Base-by-base conservation (phyloP, 768 basidiomycete genomes). In the Trametopsis cervina region DNA sequence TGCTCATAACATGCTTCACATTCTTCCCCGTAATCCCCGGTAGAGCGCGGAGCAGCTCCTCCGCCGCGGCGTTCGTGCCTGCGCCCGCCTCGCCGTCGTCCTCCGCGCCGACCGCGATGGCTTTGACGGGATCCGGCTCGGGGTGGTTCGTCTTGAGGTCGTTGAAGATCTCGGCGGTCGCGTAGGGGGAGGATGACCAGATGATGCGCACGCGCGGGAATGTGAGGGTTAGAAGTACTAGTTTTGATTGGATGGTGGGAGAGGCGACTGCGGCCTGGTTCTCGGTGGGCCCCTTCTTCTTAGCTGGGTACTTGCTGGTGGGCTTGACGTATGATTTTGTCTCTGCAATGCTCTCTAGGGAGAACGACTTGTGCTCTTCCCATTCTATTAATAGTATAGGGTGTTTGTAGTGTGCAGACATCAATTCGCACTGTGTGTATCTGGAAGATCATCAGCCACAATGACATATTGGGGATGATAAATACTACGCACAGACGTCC, bases 161-260 rank as follows among this genome's bases (percentile, higher is more conserved):
- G 40, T 78, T 80, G 72, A 98, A 94, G 47, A 98, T 92, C 49
- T 92, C 85, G 0, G 90, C 77, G 0, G 91, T 93, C 17, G 88
- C 86, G 59, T 92, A 89, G 0, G 96, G 90, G 0, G 94, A 97
- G 1, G 93, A 93, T 0, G 93, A 93, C 96, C 96, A 98, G 62
- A 99, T 89, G 60, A 97, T 88, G 38, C 91, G 83, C 2, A 99
- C 69, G 12, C 89, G 84, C 0, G 94, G 96, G 62, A 98, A 98
- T 5, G 87, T 74, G 22, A 98, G 77, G 0, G 86, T 84, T 4
- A 99, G 78, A 13, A 98, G 75, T 23, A 89, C 90, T 27, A 99
- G 78, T 58, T 96, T 96, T n/a, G 88, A 82, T 64, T 97, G 95
- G 17, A 97, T 72, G 38, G 78, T 72, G 13, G 80, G 73, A 0